Evolutionary conservation across 352 stramenopile genomes (phyloP), one percentile per base, ranked within the genome.

Genomic region (Globisporangium spinosum): DNA sequence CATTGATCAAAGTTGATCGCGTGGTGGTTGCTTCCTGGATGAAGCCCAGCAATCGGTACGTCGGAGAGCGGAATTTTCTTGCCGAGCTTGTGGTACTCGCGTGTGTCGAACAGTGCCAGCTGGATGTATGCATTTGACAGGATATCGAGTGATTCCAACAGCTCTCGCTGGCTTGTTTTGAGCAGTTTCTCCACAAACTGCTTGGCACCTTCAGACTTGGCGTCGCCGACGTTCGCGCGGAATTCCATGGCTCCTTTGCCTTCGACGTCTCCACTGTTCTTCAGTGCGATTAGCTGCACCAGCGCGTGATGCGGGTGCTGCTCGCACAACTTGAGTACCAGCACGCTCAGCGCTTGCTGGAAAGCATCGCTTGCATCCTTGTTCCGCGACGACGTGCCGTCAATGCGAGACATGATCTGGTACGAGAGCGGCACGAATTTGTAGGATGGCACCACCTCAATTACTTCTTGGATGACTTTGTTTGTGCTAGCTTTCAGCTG

Each of bases 241-340:
- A 95, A 96, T 66, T 91, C 80, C 1, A 80, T 34, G 7, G 86
- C 85, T 1, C 87, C 86, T 75, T 89, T 93, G 12, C 83, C 85
- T 63, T 96, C 91, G 49, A 98, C 84, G 22, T 95, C 82, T 23
- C 89, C 89, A 49, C 95, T 97, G 72, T 99, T 98, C 34, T 96
- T 93, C 1, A 99, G 76, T 8, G 97, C 94, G 20, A 99, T 81
- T 0, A 99, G 75, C 65, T 99, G 95, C 40, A 98, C 77, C 38
- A 99, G 74, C 2, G 95, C 95, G 76, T 99, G 97, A 65, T 99
- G 97, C 20, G 98, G 98, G 66, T 99, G 97, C 34, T 99, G 91
- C 13, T 80, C 77, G 65, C 95, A 98, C 65, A 99, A 83, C 56
- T 94, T 96, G 13, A 96, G 70, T 45, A 99, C 89, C 6, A 99